phyloP scores from a whole-genome alignment of 163 green algal genomes.

The Prototheca cutis region DNA sequence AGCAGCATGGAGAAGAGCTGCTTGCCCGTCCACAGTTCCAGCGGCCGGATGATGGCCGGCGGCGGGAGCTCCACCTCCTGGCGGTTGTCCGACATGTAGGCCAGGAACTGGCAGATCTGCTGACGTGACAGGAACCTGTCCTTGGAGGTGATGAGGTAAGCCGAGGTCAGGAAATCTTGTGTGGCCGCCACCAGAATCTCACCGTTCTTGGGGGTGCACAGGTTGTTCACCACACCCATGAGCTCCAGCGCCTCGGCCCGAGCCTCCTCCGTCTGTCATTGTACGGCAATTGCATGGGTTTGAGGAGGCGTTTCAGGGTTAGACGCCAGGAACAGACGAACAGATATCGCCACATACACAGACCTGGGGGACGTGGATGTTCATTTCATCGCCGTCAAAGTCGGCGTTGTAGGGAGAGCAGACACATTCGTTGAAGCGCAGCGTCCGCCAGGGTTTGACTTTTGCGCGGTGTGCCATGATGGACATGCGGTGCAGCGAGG shows the following conservation, averaged over 20 bases:
- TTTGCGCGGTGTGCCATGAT: constrained; percentile 82
- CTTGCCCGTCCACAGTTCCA: constrained; percentile 95
- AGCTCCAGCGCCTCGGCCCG: constrained; percentile 79
- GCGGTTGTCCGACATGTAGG: constrained; percentile 57
- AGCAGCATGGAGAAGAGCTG: constrained; percentile 85
- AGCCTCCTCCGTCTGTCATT: constrained; percentile 91
- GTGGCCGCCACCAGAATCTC: constrained; percentile 92
- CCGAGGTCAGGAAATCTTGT: constrained; percentile 94
- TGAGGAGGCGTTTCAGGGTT: too few relatives aligned
- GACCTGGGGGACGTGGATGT: constrained; percentile 75
- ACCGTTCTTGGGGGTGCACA: constrained; percentile 95
- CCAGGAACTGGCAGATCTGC: constrained; percentile 58
- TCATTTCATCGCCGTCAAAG: constrained; percentile 98
- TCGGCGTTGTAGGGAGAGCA: constrained; percentile 98
- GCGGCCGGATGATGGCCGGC: constrained; percentile 72
- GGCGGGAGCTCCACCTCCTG: constrained; percentile 52
- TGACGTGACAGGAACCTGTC: constrained; percentile 67
- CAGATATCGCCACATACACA: too few relatives aligned
- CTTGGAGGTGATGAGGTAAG: constrained; percentile 83
- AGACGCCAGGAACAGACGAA: too few relatives aligned
- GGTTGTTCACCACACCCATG: constrained; percentile 87
- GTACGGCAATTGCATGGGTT: too few relatives aligned
- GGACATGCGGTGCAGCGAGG: constrained; percentile 80
- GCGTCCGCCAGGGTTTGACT: constrained; percentile 65
- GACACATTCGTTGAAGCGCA: constrained; percentile 98